Percentiles rank a stretch among this genome's conserved stretches.
These are phyloP conservation scores for Xerocomus potaroensis DNA, from an alignment of 768 basidiomycete genomes.

Conservation along the genomic window DNA sequence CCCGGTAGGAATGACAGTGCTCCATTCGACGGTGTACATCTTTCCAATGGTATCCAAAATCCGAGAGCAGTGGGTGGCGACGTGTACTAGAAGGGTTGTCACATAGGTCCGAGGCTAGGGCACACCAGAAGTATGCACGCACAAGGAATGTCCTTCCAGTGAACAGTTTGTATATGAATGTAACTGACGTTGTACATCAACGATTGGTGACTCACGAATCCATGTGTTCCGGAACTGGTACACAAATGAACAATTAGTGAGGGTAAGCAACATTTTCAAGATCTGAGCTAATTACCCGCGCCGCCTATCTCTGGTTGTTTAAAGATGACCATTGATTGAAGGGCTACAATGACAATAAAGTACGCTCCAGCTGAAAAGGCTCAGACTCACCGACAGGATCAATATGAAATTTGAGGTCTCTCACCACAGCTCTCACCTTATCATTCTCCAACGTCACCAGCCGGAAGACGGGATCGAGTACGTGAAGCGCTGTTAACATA, in stretches of 20 bases:
- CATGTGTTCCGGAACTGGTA: slow-evolving; percentile 80
- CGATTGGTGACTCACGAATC: slow-evolving; percentile 66
- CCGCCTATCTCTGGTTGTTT: slow-evolving; percentile 94
- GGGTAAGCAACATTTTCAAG: background rate
- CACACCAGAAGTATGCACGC: slow-evolving; percentile 18
- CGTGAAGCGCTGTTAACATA: slow-evolving; percentile 84
- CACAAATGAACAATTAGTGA: background rate
- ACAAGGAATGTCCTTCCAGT: slow-evolving; percentile 66
- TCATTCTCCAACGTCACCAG: slow-evolving; percentile 78
- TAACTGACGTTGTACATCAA: background rate
- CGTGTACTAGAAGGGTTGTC: slow-evolving; percentile 62
- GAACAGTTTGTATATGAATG: background rate
- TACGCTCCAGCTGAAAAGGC: too few relatives aligned
- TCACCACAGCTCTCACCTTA: slow-evolving; percentile 60
- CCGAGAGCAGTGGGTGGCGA: slow-evolving; percentile 89
- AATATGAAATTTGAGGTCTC: slow-evolving; percentile 75
- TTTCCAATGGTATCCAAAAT: slow-evolving; percentile 94
- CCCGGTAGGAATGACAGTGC: slow-evolving; percentile 88
- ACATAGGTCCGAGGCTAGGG: background rate
- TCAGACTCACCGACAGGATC: slow-evolving; percentile 81
- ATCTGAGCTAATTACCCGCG: slow-evolving; percentile 52
- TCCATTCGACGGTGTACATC: slow-evolving; percentile 78
- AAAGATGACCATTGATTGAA: slow-evolving; percentile 94
- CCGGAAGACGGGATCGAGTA: slow-evolving; percentile 78
- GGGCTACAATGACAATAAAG: slow-evolving; percentile 39